Conservation (phyloP, 2,329 filamentous ascomycete species). For the Ceratocystis cubensis region DNA sequence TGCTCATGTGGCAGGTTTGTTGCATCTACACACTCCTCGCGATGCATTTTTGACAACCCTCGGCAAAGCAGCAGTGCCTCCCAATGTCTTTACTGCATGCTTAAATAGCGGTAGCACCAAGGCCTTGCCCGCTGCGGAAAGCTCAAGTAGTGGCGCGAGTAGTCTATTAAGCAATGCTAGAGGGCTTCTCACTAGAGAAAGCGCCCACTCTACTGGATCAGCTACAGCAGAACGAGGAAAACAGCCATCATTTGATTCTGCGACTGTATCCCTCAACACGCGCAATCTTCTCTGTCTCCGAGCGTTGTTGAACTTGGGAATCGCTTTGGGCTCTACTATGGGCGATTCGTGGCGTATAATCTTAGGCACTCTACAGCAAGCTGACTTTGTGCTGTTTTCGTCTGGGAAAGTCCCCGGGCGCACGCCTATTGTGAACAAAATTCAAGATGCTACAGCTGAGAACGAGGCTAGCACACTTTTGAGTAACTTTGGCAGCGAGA, state of each 20-base stretch:
- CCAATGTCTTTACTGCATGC: constrained; percentile 56
- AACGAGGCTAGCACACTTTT: constrained; percentile 40
- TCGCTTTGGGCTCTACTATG: constrained; percentile 80
- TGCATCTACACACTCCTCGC: constrained; percentile 71
- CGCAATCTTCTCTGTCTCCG: constrained; percentile 82
- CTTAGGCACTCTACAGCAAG: constrained; percentile 82
- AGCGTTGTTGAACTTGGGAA: constrained; percentile 87
- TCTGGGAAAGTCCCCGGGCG: constrained; percentile 44
- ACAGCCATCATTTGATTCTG: constrained; percentile 45
- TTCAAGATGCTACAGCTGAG: constrained; percentile 38
- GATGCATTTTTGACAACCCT: constrained; percentile 92
- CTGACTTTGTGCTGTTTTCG: constrained; percentile 70
- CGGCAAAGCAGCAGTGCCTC: constrained; percentile 82
- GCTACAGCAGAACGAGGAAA: constrained; percentile 46
- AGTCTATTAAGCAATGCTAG: constrained; percentile 59
- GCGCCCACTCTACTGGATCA: constrained; percentile 46
- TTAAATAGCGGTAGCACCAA: constrained; percentile 38
- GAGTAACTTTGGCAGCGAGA: constrained; percentile 63
- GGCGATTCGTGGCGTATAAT: constrained; percentile 80
- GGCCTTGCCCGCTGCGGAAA: constrained; percentile 34
- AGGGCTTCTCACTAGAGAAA: constrained; percentile 62
- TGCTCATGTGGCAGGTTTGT: constrained; percentile 80
- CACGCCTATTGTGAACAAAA: constrained; percentile 35
- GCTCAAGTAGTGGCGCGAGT: constrained; percentile 28
- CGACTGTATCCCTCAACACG: constrained; percentile 55